These are phyloP conservation scores for Alternaria novae-zelandiae DNA, from an alignment of 2,329 filamentous ascomycete genomes.

Conservation along the genomic window DNA sequence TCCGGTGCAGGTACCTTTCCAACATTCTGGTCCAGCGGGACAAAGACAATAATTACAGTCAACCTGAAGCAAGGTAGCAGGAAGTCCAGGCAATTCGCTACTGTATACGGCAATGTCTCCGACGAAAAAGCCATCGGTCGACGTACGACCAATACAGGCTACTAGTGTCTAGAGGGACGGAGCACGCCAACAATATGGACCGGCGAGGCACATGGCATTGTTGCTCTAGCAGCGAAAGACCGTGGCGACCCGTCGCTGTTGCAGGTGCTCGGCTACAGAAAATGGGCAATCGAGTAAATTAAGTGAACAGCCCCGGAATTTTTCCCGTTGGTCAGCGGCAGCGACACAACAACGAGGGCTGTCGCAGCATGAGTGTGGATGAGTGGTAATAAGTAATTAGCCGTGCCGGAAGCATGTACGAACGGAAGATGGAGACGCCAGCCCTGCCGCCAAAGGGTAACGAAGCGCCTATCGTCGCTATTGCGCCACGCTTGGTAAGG, in stretches of 20 bases:
- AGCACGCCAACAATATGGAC: conserved; percentile 21
- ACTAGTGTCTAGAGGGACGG: conserved; percentile 17
- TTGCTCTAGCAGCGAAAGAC: not conserved
- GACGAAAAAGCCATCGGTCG: conserved; percentile 24
- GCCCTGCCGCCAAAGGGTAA: conserved; percentile 36
- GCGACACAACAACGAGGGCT: conserved; percentile 14
- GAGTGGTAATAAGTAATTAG: conserved; percentile 42
- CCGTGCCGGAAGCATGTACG: conserved; percentile 38
- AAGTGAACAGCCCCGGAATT: conserved; percentile 4
- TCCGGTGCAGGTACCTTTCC: conserved; percentile 45
- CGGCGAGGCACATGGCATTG: conserved; percentile 25
- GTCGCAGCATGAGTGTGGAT: conserved; percentile 22
- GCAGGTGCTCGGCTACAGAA: conserved; percentile 16
- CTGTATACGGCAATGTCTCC: conserved; percentile 37
- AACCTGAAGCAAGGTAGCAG: conserved; percentile 32
- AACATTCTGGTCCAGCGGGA: conserved; percentile 28
- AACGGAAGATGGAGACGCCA: conserved; percentile 33
- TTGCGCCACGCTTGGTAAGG: conserved; percentile 39
- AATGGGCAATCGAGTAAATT: not conserved
- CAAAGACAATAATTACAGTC: conserved; percentile 40
- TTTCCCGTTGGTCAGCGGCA: conserved; percentile 30
- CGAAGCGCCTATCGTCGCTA: conserved; percentile 40
- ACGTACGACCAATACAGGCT: conserved; percentile 20
- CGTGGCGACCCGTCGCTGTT: conserved; percentile 13
- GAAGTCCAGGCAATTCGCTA: conserved; percentile 11